A percentile compares a stretch with the other conserved stretches of the same genome.
These are phyloP conservation scores for Maudiozyma saulgeensis DNA, from an alignment of 805 yeast genomes.

Conservation along the genomic window DNA sequence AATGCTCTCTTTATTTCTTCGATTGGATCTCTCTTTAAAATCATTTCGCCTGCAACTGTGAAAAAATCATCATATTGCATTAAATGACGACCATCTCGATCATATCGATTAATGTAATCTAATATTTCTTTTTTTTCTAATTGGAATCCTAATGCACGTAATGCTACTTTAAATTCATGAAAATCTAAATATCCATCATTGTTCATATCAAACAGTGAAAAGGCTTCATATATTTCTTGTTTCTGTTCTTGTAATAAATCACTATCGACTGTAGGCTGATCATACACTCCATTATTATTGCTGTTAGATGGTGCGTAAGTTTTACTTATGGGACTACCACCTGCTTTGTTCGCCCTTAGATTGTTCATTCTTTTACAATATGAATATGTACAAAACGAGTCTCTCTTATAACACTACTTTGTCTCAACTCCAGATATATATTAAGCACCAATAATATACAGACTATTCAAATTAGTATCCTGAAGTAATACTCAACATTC, in stretches of 20 bases:
- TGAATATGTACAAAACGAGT: too few relatives aligned
- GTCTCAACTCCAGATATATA: too few relatives aligned
- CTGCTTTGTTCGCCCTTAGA: slow-evolving; percentile 1
- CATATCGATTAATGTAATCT: slow-evolving; percentile 71
- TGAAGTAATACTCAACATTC: too few relatives aligned
- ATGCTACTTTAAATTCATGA: slow-evolving; percentile 89
- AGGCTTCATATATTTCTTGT: slow-evolving; percentile 88
- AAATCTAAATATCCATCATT: slow-evolving; percentile 83
- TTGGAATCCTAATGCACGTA: slow-evolving; percentile 89
- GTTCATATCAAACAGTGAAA: slow-evolving; percentile 84
- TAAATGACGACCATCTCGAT: slow-evolving; percentile 54
- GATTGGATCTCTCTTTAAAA: slow-evolving; percentile 81
- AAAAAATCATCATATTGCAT: slow-evolving; percentile 78
- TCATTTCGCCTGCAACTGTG: slow-evolving; percentile 60
- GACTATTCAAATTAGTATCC: too few relatives aligned
- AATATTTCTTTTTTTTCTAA: slow-evolving; percentile 65
- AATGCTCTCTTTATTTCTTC: slow-evolving; percentile 91
- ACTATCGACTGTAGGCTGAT: slow-evolving; percentile 19
- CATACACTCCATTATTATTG: background rate
- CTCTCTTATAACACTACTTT: too few relatives aligned
- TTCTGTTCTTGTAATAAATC: slow-evolving; percentile 80
- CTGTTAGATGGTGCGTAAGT: background rate
- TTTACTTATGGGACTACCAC: slow-evolving; percentile 1
- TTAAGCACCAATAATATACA: too few relatives aligned
- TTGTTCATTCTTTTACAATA: background rate